A percentile compares a stretch with the other conserved stretches of the same genome.
Conservation (phyloP, 495 filamentous ascomycete species). For the Penicillium canescens region DNA sequence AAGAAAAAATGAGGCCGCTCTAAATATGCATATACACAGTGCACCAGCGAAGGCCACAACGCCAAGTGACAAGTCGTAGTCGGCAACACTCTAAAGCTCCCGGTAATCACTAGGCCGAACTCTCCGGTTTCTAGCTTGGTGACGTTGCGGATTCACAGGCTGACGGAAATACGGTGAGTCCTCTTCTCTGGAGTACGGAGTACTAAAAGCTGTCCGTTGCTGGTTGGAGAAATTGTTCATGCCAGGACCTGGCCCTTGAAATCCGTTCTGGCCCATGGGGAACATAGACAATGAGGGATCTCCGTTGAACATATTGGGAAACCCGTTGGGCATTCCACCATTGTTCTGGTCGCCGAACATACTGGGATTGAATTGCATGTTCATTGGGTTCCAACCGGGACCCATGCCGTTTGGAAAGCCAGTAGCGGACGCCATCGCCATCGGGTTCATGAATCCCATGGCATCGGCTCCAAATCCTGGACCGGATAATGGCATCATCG, state of each 20-base stretch:
- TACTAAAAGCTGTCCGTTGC: conserved; percentile 66
- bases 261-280: conserved; percentile 34
- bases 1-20: conserved; percentile 7
- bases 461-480: conserved; percentile 40
- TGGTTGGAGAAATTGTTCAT: conserved; percentile 65
- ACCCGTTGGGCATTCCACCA: conserved; percentile 26
- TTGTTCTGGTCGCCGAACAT: conserved; percentile 52
- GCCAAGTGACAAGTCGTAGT: background rate
- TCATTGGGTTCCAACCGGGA: conserved; percentile 51
- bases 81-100: conserved; percentile 59
- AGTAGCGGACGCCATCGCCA: conserved; percentile 43
- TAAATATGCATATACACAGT: conserved; percentile 10
- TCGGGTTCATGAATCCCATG: conserved; percentile 57
- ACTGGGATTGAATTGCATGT: conserved; percentile 46
- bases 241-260: conserved; percentile 28
- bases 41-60: conserved; percentile 1
- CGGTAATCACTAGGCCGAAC: conserved; percentile 86
- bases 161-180: conserved; percentile 94
- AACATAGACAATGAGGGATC: conserved; percentile 44
- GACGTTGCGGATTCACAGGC: conserved; percentile 92
- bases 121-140: conserved; percentile 74
- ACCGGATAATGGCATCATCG: conserved; percentile 44
- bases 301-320: conserved; percentile 42
- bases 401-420: conserved; percentile 47
- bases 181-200: conserved; percentile 68